Base-by-base conservation (phyloP, 306 rosid genomes). In the Echinosophora koreensis region DNA sequence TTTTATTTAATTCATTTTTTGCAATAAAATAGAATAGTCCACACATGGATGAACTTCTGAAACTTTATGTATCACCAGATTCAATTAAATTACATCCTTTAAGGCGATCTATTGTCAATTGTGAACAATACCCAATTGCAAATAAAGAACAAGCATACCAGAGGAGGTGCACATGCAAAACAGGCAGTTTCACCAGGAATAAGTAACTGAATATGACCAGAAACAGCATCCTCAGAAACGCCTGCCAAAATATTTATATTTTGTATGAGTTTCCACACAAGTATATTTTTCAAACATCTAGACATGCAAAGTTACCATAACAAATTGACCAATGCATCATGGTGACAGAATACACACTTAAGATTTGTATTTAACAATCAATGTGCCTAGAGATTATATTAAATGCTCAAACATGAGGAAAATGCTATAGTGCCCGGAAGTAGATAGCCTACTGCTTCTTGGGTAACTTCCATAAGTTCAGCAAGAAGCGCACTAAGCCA, bases 151-250 rank as follows among this genome's bases (percentile, higher is more conserved):
- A 51, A 59, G 28, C 90, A 54, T 86, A 95, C 99, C 92, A 95
- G 80, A 84, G 98, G 98, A 74, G 99, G 97, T 66, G 99, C 97
- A 77, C 99, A 92, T 61, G 99, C 99, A 88, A 95, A 95, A 88
- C 99, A 95, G 56, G 97, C 99, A 76, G 91, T 92, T 87, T 95
- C 99, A 63, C 99, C 98, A 37, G 98, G 99, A 60, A 95, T 84
- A 64, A 95, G 83, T 83, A 95, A 73, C 86, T 95, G 99, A 86
- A 95, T 95, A 82, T 92, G 98, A 77, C 99, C 97, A 52, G 99
- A 95, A 80, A 95, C 99, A 38, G 97, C 98, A 78, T 95, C 98
- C 90, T 92, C 99, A 15, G 99, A 95, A 49, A 95, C 98, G 81
- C 99, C 99, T 92, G 89, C 46, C 69, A 69, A 82, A 85, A 69